A percentile compares a stretch with the other conserved stretches of the same genome.
These are phyloP conservation scores for Fusarium nisikadoi DNA, from an alignment of 2,329 filamentous ascomycete species.

Conservation along the genomic window DNA sequence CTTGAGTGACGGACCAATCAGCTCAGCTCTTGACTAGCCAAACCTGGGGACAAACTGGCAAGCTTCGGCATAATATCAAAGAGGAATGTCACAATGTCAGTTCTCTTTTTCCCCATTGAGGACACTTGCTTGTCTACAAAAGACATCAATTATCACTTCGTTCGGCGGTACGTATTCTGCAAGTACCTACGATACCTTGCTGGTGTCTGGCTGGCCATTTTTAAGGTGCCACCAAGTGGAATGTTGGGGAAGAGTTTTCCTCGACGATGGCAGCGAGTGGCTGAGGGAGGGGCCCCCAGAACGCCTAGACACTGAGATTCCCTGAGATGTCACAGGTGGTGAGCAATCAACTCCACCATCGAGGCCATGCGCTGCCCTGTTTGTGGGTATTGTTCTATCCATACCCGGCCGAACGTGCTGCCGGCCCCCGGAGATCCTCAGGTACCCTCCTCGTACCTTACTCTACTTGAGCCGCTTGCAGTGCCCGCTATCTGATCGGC, in stretches of 20 bases:
- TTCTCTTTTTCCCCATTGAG: constrained; percentile 24
- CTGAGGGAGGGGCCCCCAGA: constrained; percentile 38
- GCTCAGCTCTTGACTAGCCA: constrained; percentile 20
- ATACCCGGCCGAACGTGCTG: constrained; percentile 38
- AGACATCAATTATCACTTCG: not conserved
- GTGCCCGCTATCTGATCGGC: constrained; percentile 3
- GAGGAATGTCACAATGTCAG: constrained; percentile 16
- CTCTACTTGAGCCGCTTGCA: constrained; percentile 10
- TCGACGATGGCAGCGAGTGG: constrained; percentile 39
- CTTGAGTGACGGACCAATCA: constrained; percentile 36
- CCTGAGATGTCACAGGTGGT: constrained; percentile 23
- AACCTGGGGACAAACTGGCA: constrained; percentile 36
- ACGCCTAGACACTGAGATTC: constrained; percentile 29
- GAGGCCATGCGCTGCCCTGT: constrained; percentile 19
- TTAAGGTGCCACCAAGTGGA: constrained; percentile 46
- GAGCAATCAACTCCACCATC: constrained; percentile 26
- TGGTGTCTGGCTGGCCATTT: constrained; percentile 39
- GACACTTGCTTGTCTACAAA: constrained; percentile 6
- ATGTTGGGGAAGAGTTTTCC: constrained; percentile 48
- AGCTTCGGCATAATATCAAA: constrained; percentile 40
- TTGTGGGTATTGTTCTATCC: constrained; percentile 13
- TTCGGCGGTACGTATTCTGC: constrained; percentile 13
- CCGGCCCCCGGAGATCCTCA: constrained; percentile 30
- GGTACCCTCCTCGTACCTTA: constrained; percentile 22
- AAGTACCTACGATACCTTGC: constrained; percentile 36